Conservation (phyloP, 345 rosid species). For the Excoecaria agallocha region DNA sequence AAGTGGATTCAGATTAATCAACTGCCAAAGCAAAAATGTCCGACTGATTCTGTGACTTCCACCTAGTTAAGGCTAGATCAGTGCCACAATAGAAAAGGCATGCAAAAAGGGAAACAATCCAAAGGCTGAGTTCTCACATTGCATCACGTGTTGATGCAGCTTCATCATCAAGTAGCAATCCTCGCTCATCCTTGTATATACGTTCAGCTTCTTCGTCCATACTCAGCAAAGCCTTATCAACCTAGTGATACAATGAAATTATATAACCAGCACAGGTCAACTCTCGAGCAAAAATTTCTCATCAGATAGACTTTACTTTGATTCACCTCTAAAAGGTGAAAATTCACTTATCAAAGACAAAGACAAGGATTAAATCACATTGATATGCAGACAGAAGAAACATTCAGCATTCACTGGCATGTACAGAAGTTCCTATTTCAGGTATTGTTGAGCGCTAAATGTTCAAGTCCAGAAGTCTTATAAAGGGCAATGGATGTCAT, state of each 20-base stretch:
- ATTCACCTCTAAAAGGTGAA: no score
- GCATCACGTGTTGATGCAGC: slow-evolving; percentile 98
- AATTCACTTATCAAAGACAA: no score
- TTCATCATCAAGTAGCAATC: slow-evolving; percentile 80
- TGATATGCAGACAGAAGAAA: no score
- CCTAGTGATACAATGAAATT: slow-evolving; percentile 36
- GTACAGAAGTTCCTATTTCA: no score
- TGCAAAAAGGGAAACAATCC: not conserved
- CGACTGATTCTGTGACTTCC: not conserved
- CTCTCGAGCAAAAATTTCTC: not conserved
- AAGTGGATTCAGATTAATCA: not conserved
- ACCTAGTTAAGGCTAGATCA: not conserved
- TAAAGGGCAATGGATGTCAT: not conserved
- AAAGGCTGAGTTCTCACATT: slow-evolving; percentile 55
- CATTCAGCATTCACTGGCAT: no score
- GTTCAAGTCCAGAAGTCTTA: not conserved
- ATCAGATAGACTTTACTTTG: not conserved
- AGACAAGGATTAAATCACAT: no score
- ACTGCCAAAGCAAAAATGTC: not conserved
- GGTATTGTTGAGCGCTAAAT: not conserved
- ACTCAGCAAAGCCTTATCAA: slow-evolving; percentile 85
- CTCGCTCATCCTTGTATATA: slow-evolving; percentile 78
- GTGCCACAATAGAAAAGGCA: not conserved
- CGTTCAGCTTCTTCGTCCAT: slow-evolving; percentile 93
- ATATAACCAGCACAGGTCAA: not conserved